Conservation (phyloP, 78 protist genomes). For the Guillardia theta region DNA sequence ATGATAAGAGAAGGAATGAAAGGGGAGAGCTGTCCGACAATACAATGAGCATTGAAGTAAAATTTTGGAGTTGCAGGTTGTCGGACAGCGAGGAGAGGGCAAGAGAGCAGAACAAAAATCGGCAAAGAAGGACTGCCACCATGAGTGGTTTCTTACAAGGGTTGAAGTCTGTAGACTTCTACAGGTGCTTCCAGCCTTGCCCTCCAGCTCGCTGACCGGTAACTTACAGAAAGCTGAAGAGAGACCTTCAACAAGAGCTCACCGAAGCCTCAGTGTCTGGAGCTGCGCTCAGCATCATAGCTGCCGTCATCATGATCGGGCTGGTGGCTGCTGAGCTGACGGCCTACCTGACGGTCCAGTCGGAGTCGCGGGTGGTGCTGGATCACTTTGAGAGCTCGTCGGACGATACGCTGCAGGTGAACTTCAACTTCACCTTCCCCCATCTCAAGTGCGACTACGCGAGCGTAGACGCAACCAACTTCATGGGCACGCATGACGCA, state of each 20-base stretch:
- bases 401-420: neutral
- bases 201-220: too few species aligned
- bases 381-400: constrained; percentile 3
- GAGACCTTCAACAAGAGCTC: constrained; percentile 12
- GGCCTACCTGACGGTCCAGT: neutral
- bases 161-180: neutral
- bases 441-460: constrained; percentile 35
- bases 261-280: neutral
- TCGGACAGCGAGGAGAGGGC: too few species aligned
- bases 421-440: constrained; percentile 23
- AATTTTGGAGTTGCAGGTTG: too few species aligned
- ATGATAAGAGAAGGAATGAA: too few species aligned
- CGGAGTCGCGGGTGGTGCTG: neutral
- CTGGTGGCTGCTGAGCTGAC: neutral
- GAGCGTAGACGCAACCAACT: constrained; percentile 16
- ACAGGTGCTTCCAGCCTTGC: neutral
- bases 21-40: too few species aligned
- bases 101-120: too few species aligned
- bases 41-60: too few species aligned
- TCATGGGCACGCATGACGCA: constrained; percentile 37
- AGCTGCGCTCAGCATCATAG: neutral
- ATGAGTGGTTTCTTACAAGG: neutral
- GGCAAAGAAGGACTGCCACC: too few species aligned
- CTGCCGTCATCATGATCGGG: neutral
- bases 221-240: constrained; percentile 15